Evolutionary conservation across 805 yeast genomes (phyloP), one percentile per base, ranked within the genome.

Genomic region (Isabelozyma gotoi): DNA sequence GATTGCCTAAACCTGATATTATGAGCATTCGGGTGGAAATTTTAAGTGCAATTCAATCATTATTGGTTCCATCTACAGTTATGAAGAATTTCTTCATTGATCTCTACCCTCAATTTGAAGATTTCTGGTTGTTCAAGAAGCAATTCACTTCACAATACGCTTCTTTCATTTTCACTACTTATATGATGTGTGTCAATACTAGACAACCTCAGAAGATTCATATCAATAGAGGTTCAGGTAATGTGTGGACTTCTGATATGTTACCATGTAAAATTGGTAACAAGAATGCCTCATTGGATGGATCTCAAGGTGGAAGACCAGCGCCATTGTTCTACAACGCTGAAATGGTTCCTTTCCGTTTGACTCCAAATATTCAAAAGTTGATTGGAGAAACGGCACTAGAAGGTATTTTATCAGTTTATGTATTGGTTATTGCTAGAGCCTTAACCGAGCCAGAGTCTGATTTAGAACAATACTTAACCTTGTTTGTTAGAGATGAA

Each of bases 101-200:
- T 5, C 68, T 82, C 33, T 94, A 83, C 63, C 76, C 84, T 10
- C 78, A 82, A 45, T 95, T 85, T 61, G 97, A 87, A 63, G 97
- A 92, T 57, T 94, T 92, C 74, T 94, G 99, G 99, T 68, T 92
- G 41, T 94, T 95, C 82, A 80, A 98, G 49, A 89, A 90, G 56
- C 97, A 91, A 59, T 95, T 94, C 59, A 82, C 97, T 4, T 84
- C 96, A 19, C 96, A 91, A 64, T 94, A 92, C 66, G 97, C 97
- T 4, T 83, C 96, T 0, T 86, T 94, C 55, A 82, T 89, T 36
- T 92, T 92, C 64, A 83, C 91, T 76, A 88, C 98, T 0, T 89
- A 88, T 58, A 85, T 92, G 90, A 81, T 94, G 87, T 84, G 96
- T 67, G 88, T 94, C 56, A 89, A 89, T 61, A 82, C 85, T 38